phyloP scores from a whole-genome alignment of 306 rosid species.

The Trichosanthes cucumerina region DNA sequence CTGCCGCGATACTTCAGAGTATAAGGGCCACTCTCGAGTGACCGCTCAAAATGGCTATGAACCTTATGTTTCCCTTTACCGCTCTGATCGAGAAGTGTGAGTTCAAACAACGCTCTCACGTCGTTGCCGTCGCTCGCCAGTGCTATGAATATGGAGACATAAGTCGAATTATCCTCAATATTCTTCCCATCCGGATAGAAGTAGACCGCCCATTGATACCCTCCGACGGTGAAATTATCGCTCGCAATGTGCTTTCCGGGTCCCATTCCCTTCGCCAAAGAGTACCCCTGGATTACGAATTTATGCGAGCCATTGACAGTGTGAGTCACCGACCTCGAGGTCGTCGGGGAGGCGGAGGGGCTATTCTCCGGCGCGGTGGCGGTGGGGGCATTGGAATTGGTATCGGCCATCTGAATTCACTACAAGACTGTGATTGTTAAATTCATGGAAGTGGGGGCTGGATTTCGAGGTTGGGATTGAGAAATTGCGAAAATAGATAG shows the following conservation, averaged over 20 bases:
- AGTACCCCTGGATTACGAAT: constrained; percentile 68
- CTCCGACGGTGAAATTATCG: constrained; percentile 75
- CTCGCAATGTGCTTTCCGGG: constrained; percentile 72
- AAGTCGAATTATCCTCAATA: constrained; percentile 64
- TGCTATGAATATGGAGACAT: constrained; percentile 82
- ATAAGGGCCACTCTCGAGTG: constrained; percentile 86
- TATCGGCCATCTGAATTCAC: constrained; percentile 1
- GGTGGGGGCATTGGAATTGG: constrained; percentile 5
- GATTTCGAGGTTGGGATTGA: not conserved
- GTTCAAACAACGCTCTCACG: constrained; percentile 76
- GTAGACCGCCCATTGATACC: constrained; percentile 89
- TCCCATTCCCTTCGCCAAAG: constrained; percentile 92
- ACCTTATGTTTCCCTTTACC: constrained; percentile 65
- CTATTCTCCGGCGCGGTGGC: not conserved
- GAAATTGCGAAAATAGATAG: not conserved
- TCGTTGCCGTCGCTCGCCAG: constrained; percentile 80
- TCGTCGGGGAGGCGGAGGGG: constrained; percentile 19
- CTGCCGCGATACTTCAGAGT: constrained; percentile 85
- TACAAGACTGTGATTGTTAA: not conserved
- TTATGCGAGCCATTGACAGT: constrained; percentile 77
- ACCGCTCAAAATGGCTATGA: constrained; percentile 89
- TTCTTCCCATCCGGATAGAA: constrained; percentile 92
- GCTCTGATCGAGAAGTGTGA: constrained; percentile 67
- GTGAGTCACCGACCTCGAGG: constrained; percentile 64
- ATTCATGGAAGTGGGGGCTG: constrained; percentile 6